Conservation (phyloP, 768 basidiomycete genomes). For the Rhodosporidiobolus sp. region DNA sequence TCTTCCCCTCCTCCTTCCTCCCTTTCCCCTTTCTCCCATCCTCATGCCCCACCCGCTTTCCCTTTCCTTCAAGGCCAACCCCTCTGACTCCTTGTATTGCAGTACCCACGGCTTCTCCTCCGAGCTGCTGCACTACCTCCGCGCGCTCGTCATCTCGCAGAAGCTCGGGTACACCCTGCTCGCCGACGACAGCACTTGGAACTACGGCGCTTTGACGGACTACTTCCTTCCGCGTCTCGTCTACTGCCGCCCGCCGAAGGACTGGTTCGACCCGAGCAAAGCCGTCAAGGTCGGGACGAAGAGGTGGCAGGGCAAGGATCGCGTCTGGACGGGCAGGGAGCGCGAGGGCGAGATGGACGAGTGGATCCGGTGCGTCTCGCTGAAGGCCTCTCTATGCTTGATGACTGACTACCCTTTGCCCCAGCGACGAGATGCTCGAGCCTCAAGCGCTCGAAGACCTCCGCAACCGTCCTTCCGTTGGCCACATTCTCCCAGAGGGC, state of each 20-base stretch:
- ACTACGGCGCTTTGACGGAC: slow-evolving; percentile 26
- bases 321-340: slow-evolving; percentile 23
- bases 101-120: slow-evolving; percentile 32
- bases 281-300: slow-evolving; percentile 12
- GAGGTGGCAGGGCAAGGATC: slow-evolving; percentile 28
- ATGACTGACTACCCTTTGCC: neutral
- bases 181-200: slow-evolving; percentile 34
- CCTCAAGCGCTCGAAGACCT: slow-evolving; percentile 8
- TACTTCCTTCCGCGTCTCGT: slow-evolving; percentile 37
- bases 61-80: no score
- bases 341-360: slow-evolving; percentile 14
- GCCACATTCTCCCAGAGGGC: slow-evolving; percentile 29
- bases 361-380: slow-evolving; percentile 22
- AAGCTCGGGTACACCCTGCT: slow-evolving; percentile 39
- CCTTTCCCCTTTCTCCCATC: neutral
- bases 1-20: neutral
- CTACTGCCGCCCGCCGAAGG: slow-evolving; percentile 31
- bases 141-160: slow-evolving; percentile 23
- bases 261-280: slow-evolving; percentile 27
- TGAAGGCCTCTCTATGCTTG: no score
- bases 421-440: slow-evolving; percentile 37
- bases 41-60: no score
- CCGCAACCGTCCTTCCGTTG: neutral
- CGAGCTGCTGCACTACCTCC: slow-evolving; percentile 33
- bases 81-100: neutral